Conservation (phyloP, 176 grass and related monocot species). For the Microstegium vimineum region DNA sequence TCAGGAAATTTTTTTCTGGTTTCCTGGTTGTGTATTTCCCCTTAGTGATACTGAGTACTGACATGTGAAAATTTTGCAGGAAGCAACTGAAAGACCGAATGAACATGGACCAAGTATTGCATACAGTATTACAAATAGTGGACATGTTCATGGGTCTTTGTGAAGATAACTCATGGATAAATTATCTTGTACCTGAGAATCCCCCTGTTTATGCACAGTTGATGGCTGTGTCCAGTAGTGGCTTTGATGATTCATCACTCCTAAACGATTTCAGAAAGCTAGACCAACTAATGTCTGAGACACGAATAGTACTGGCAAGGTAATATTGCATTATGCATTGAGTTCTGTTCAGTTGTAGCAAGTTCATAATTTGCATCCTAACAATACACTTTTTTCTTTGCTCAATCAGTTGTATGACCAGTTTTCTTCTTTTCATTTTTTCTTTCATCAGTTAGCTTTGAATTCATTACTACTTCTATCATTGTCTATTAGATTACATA, state of each 20-base stretch:
- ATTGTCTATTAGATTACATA: not conserved
- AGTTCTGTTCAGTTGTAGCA: not conserved
- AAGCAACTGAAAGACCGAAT: slow-evolving; percentile 85
- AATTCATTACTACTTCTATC: not conserved
- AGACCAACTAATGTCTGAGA: slow-evolving; percentile 83
- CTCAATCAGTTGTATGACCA: not conserved
- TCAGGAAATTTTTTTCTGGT: not conserved
- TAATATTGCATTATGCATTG: slow-evolving; percentile 27
- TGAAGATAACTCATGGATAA: slow-evolving; percentile 72
- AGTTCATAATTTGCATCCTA: not conserved
- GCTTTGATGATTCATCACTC: slow-evolving; percentile 61
- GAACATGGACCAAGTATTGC: slow-evolving; percentile 61
- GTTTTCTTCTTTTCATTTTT: not conserved
- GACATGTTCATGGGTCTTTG: slow-evolving; percentile 60
- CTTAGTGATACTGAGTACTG: not conserved
- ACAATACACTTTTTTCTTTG: not conserved
- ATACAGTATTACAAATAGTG: slow-evolving; percentile 67
- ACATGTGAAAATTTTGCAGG: slow-evolving; percentile 49
- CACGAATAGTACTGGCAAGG: slow-evolving; percentile 77
- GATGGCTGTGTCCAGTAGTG: slow-evolving; percentile 56
- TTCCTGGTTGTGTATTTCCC: not conserved
- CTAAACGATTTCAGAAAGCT: slow-evolving; percentile 82
- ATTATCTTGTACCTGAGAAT: slow-evolving; percentile 82
- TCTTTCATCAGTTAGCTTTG: not conserved
- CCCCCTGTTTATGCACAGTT: slow-evolving; percentile 62